A percentile compares a stretch with the other conserved stretches of the same genome.
Conservation (phyloP, 495 filamentous ascomycete genomes). For the Thermothielavioides terrestris region DNA sequence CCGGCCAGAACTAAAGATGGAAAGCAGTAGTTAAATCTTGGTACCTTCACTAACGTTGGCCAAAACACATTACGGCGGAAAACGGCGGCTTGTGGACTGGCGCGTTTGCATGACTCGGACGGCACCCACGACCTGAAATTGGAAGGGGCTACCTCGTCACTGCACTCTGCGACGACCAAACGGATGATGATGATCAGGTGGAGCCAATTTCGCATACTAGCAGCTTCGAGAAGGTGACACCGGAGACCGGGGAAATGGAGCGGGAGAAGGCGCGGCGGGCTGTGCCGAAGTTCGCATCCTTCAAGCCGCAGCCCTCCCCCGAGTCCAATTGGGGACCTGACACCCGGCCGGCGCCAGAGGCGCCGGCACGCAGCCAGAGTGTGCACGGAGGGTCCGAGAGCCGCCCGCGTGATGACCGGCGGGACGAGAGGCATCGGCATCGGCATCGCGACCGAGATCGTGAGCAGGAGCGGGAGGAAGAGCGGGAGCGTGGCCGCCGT, state of each 20-base stretch:
- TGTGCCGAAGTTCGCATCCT: slow-evolving; percentile 61
- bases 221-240: too few relatives aligned
- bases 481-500: background rate
- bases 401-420: background rate
- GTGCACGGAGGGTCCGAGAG: background rate
- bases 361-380: background rate
- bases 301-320: slow-evolving; percentile 44
- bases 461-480: background rate
- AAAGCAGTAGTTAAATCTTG: too few relatives aligned
- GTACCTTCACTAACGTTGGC: too few relatives aligned
- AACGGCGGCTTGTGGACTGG: too few relatives aligned
- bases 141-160: too few relatives aligned
- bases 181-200: background rate
- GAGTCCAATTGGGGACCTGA: slow-evolving; percentile 1
- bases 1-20: too few relatives aligned
- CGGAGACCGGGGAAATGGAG: slow-evolving; percentile 19
- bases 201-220: too few relatives aligned
- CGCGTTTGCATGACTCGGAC: too few relatives aligned
- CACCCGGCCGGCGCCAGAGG: background rate
- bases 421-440: background rate
- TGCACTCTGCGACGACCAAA: background rate
- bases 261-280: slow-evolving; percentile 20
- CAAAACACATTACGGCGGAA: background rate
- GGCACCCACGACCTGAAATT: too few relatives aligned
- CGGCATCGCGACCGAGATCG: background rate